Percentiles rank a stretch among this genome's conserved stretches.
These are phyloP conservation scores for Theobroma grandiflorum DNA, from an alignment of 441 rosid species.

Conservation along the genomic window DNA sequence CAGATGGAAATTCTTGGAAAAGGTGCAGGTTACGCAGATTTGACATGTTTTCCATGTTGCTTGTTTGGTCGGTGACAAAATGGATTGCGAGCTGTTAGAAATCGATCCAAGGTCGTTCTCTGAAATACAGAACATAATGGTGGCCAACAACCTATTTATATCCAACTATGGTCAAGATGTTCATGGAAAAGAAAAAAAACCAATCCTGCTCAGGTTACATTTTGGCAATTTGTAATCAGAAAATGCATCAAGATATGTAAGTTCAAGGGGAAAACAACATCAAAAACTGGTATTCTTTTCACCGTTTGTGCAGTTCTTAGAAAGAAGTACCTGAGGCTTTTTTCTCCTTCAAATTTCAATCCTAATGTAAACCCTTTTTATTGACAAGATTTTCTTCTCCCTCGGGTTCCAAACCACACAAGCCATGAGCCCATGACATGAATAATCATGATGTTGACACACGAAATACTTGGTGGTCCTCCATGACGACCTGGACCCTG, in stretches of 20 bases:
- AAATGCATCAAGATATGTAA: too few relatives aligned
- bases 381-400: neutral
- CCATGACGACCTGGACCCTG: neutral
- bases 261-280: neutral
- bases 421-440: neutral
- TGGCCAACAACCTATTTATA: neutral
- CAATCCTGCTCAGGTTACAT: neutral
- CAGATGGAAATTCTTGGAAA: too few relatives aligned
- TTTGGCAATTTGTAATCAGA: neutral
- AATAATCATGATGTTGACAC: neutral
- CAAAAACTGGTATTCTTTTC: too few relatives aligned
- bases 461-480: neutral
- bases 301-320: too few relatives aligned
- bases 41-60: neutral
- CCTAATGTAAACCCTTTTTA: neutral
- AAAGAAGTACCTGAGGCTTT: neutral
- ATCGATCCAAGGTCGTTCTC: neutral
- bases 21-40: too few relatives aligned
- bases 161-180: neutral
- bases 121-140: neutral
- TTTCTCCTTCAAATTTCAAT: neutral
- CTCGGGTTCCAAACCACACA: neutral
- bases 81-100: neutral
- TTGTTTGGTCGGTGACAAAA: neutral
- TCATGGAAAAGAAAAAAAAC: neutral